Conservation (phyloP, 805 yeast species). For the Vanderwaltozyma verrucispora region DNA sequence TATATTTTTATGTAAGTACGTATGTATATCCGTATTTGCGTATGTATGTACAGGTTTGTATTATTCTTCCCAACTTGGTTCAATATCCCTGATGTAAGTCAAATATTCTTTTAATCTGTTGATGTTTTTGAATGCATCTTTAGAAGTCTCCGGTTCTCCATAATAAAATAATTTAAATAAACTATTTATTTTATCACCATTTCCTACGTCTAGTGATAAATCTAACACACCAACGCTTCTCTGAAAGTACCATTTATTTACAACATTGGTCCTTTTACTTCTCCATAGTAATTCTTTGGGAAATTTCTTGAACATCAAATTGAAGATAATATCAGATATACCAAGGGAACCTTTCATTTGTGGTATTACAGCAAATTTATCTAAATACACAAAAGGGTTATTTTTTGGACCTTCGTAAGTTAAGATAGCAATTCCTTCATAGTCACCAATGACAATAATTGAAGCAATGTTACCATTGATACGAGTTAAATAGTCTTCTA, state of each 20-base stretch:
- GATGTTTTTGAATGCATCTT: slow-evolving; percentile 5
- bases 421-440: slow-evolving; percentile 89
- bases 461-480: slow-evolving; percentile 61
- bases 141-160: slow-evolving; percentile 26
- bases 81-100: slow-evolving; percentile 25
- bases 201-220: slow-evolving; percentile 31
- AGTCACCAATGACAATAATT: slow-evolving; percentile 80
- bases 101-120: slow-evolving; percentile 20
- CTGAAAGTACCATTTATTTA: slow-evolving; percentile 96
- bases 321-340: slow-evolving; percentile 87
- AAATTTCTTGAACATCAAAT: slow-evolving; percentile 57
- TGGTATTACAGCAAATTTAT: slow-evolving; percentile 85
- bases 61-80: slow-evolving; percentile 27
- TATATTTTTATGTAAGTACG: too few relatives aligned
- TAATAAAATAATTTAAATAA: slow-evolving; percentile 33
- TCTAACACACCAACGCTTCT: slow-evolving; percentile 64
- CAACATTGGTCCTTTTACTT: slow-evolving; percentile 77
- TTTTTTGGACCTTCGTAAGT: slow-evolving; percentile 57
- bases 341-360: slow-evolving; percentile 85
- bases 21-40: too few relatives aligned
- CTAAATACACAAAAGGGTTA: slow-evolving; percentile 60
- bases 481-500: slow-evolving; percentile 55
- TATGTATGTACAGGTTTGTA: neutral
- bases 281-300: slow-evolving; percentile 81
- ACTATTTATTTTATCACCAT: slow-evolving; percentile 19